Base-by-base conservation (phyloP, 352 stramenopile genomes). In the Globisporangium barbulae region DNA sequence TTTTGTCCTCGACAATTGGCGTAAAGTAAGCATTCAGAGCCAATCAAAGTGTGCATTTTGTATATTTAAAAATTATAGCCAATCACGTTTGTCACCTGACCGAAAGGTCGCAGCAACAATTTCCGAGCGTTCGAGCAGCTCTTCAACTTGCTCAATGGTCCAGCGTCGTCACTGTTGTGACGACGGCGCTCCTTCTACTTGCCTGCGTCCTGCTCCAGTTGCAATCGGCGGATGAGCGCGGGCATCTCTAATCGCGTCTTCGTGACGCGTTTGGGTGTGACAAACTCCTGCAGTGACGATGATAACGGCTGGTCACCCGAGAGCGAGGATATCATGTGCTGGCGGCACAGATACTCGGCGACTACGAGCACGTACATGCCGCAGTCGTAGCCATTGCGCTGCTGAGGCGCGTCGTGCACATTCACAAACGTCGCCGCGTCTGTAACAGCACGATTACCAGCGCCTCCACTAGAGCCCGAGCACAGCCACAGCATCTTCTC, bases 351-450 rank as follows among this genome's bases (percentile, higher is more conserved):
- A 41, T 74, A 93, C 56, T 93, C 84, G 30, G 86, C 81, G 39
- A 82, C 57, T 1, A 85, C 41, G 45, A 93, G 74, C 59, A 91
- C 84, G 61, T 90, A 93, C 75, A 93, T 77, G 37, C 86, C 86
- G 63, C 86, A 95, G 65, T 95, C 84, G 67, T 86, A 91, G 22
- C 81, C 75, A 56, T 95, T 95, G 41, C 67, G 64, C 58, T 95
- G 86, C 73, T 95, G 86, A 31, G 84, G 79, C 19, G 73, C 62
- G 10, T 85, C 68, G 8, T 17, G 53, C 22, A 73, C 72, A 25
- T 81, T 76, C 56, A 68, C 54, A 30, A 86, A 62, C 35, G 47
- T 17, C 33, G 47, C 55, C 2, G 41, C n/a, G 3, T n/a, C 25
- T 21, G 19, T 7, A 44, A 21, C 31, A 22, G 3, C 17, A 48